Base-by-base conservation (phyloP, 495 filamentous ascomycete species). In the Talaromyces ruber region DNA sequence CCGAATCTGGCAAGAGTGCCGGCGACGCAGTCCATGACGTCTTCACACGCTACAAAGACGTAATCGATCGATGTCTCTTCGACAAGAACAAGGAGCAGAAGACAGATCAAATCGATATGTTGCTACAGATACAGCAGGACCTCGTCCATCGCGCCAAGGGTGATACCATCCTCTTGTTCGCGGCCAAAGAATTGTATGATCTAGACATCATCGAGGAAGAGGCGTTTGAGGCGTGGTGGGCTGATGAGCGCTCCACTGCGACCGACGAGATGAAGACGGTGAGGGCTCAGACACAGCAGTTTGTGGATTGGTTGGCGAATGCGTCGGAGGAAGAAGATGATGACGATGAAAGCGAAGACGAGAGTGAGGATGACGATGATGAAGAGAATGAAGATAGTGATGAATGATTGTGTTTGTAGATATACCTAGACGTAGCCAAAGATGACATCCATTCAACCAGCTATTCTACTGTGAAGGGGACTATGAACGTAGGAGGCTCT, bases 171-270 rank as follows among this genome's bases (percentile, higher is more conserved):
- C 77, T 98, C 3, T 78, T 93, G 6, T 88, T 86, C 50, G 77
- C 89, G 63, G 79, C 87, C 30, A 92, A 93, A 76, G 85, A 89
- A 70, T 76, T 96, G 60, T 95, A 96, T 70, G 85, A 88, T 61
- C 71, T 88, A 59, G 94, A 98, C 64, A 79, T 97, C 6, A 71
- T 97, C 1, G 92, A 97, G 70, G 90, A 96, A 70, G 93, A 96
- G 43, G 92, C 87, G 0, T 88, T 94, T 51, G 76, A 92, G 68
- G 82, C 83, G 62, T 98, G 94, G 94, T 98, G 93, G 93, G 81
- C 77, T 21, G 85, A 94, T 72, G 78, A 79, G 63, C 81, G 84
- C 66, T 84, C 85, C 7, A 82, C 76, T 29, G 81, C 78, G 60
- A 83, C 74, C 7, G 88, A 88, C 30, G 81, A 82, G 59, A 86